Base-by-base conservation (phyloP, 2,329 filamentous ascomycete species). In the Sporothrix pallida region DNA sequence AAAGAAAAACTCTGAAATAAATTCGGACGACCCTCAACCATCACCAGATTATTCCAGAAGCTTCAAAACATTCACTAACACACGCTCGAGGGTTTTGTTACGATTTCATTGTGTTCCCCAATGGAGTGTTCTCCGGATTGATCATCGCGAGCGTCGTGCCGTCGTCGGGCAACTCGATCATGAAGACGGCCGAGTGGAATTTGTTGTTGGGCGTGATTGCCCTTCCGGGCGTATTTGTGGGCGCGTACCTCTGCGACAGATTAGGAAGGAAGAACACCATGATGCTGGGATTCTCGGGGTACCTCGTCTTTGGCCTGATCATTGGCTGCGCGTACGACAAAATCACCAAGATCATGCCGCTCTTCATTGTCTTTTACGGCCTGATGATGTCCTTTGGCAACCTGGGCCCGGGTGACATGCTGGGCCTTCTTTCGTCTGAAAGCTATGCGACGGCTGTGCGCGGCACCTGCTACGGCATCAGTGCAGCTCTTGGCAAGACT, bases 41-140 rank as follows among this genome's bases (percentile, higher is more conserved):
- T 52, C 48, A 52, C 48, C 48, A 13, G 13, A 13, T 52, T 10
- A 52, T 17, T 13, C 13, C 48, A 5, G 7, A 15, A 52, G 48
- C 48, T 5, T 52, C 48, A 17, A 37, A 37, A 37, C 8, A 5
- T 50, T 50, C 23, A 26, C 42, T 26, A 17, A 50, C 42, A 37
- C 74, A 26, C 31, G 31, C 31, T 31, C 56, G 4, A 83, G 1
- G 86, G 86, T 88, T 88, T 77, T 78, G 82, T n/a, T 84, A 88
- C 77, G 86, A 89, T 76, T 89, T 84, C 78, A 84, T 88, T 56
- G 84, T 85, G 0, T 86, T 87, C 71, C 87, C 87, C 0, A 88
- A 88, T 72, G 86, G 86, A 6, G 83, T 88, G n/a, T 88, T 88
- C 78, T 85, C 84, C 54, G 86, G 85, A 0, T 86, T 86, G 15